A percentile compares a stretch with the other conserved stretches of the same genome.
Evolutionary conservation across 257 asterid genomes (phyloP).

Genomic region (Nicotiana obtusifolia): DNA sequence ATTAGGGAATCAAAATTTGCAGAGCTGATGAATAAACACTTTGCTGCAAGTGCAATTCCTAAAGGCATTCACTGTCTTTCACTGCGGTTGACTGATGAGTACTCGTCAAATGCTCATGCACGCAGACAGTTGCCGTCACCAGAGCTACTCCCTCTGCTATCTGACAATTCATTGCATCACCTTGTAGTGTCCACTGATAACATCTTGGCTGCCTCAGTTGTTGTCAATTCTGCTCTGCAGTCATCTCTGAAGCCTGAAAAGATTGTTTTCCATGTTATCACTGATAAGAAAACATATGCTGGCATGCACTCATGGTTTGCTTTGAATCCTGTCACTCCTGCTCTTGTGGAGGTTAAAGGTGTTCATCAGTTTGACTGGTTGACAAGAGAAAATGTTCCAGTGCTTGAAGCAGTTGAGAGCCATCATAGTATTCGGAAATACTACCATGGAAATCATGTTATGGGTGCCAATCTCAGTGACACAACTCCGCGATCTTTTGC

Average conservation of each 20-base stretch:
- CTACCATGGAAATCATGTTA: constrained; percentile 90
- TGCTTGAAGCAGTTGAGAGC: constrained; percentile 94
- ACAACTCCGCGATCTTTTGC: constrained; percentile 80
- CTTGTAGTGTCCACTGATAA: constrained; percentile 91
- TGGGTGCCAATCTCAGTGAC: constrained; percentile 72
- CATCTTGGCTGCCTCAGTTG: constrained; percentile 95
- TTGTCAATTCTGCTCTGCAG: constrained; percentile 77
- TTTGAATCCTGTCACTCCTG: constrained; percentile 71
- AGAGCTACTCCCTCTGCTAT: constrained; percentile 79
- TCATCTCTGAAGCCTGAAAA: constrained; percentile 71
- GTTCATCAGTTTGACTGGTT: constrained; percentile 98
- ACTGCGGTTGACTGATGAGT: constrained; percentile 85
- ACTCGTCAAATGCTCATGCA: constrained; percentile 95
- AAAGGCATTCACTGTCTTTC: constrained; percentile 89
- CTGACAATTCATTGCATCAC: constrained; percentile 78
- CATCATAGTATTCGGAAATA: constrained; percentile 67
- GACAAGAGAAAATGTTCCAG: constrained; percentile 92
- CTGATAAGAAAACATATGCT: constrained; percentile 96
- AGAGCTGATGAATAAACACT: constrained; percentile 81
- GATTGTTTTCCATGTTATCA: constrained; percentile 91
- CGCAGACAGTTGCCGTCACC: constrained; percentile 95
- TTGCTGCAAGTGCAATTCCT: constrained; percentile 95
- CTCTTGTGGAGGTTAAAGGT: constrained; percentile 90
- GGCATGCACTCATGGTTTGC: constrained; percentile 99
- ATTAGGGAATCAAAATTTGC: constrained; percentile 75